Percentiles rank a stretch among this genome's conserved stretches.
Conservation (phyloP, 2,329 filamentous ascomycete species). For the Didymella pinodella region DNA sequence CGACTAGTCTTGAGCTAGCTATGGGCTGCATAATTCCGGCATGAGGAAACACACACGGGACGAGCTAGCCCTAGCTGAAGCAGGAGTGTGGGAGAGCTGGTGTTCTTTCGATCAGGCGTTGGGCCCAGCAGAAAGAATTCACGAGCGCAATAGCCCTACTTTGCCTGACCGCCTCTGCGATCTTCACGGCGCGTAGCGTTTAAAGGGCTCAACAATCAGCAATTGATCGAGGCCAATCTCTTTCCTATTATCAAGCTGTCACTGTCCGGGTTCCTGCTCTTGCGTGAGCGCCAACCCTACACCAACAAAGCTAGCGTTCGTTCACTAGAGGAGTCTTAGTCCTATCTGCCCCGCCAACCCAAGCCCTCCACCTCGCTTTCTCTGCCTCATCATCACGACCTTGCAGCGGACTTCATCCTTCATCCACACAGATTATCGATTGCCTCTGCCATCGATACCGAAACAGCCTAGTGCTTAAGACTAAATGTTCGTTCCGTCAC, state of each 20-base stretch:
- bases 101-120: slow-evolving; percentile 21
- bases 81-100: slow-evolving; percentile 22
- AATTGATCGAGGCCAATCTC: slow-evolving; percentile 1
- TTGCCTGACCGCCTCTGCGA: slow-evolving; percentile 10
- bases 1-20: slow-evolving; percentile 28
- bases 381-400: slow-evolving; percentile 32
- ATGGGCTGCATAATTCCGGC: slow-evolving; percentile 43
- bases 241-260: slow-evolving; percentile 5
- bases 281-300: slow-evolving; percentile 31
- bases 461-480: slow-evolving; percentile 42
- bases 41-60: slow-evolving; percentile 53
- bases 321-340: slow-evolving; percentile 43
- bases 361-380: slow-evolving; percentile 36
- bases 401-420: slow-evolving; percentile 27
- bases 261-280: slow-evolving; percentile 16
- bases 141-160: slow-evolving; percentile 21
- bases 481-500: slow-evolving; percentile 53
- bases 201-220: slow-evolving; percentile 13
- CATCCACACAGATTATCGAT: slow-evolving; percentile 28
- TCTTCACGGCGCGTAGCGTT: slow-evolving; percentile 1
- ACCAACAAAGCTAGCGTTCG: slow-evolving; percentile 43
- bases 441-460: slow-evolving; percentile 36
- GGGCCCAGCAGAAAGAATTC: slow-evolving; percentile 15
- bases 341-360: slow-evolving; percentile 43
- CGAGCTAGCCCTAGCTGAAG: slow-evolving; percentile 29